Conservation (phyloP, 371 early-diverging fungal species). For the Actinomortierella ambigua region DNA sequence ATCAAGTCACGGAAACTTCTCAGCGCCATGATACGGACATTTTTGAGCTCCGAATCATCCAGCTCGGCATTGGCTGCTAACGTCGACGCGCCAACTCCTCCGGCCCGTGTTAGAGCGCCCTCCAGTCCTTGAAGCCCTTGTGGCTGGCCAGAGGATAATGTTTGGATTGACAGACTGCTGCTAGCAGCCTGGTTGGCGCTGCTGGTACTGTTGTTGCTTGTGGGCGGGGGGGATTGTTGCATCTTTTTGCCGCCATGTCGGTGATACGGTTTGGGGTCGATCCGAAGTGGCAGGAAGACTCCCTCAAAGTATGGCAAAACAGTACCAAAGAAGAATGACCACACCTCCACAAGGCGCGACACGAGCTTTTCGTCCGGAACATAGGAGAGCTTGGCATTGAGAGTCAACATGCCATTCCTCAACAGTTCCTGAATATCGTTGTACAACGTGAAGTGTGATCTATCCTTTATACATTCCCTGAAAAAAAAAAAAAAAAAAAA, state of each 20-base stretch:
- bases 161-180: background rate
- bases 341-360: constrained; percentile 77
- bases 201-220: too few species aligned
- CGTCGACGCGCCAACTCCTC: too few species aligned
- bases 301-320: constrained; percentile 88
- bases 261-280: constrained; percentile 49
- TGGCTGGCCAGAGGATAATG: too few species aligned
- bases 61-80: too few species aligned
- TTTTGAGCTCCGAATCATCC: constrained; percentile 42
- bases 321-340: constrained; percentile 86
- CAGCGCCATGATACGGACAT: constrained; percentile 71
- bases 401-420: constrained; percentile 72
- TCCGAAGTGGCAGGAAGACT: constrained; percentile 79
- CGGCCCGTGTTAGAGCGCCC: too few species aligned
- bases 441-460: constrained; percentile 52
- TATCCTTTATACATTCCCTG: constrained; percentile 66
- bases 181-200: too few species aligned
- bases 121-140: constrained; percentile 1
- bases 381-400: constrained; percentile 73
- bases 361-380: constrained; percentile 75
- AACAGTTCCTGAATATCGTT: constrained; percentile 67
- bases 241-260: constrained; percentile 17
- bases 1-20: constrained; percentile 74
- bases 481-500: background rate
- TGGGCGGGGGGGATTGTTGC: too few species aligned